Conservation (phyloP, 306 rosid genomes). For the Cucurbita argyrosperma region DNA sequence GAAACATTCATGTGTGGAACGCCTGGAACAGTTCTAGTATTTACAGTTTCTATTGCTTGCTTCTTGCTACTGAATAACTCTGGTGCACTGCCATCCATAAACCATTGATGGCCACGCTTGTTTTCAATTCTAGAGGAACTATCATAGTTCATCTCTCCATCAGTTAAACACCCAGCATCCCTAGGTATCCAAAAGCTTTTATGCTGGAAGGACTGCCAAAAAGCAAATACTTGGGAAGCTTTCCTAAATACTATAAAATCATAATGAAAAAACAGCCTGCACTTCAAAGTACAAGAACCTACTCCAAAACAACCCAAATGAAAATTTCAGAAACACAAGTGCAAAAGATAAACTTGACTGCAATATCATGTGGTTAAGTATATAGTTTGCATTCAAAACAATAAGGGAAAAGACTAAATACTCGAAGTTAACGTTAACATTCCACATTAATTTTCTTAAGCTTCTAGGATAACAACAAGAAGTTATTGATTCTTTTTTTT, state of each 20-base stretch:
- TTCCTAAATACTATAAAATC: not conserved
- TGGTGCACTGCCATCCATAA: constrained; percentile 49
- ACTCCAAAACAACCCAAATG: not conserved
- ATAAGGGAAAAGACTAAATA: not conserved
- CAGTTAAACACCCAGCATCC: constrained; percentile 61
- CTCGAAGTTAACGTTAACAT: not conserved
- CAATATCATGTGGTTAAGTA: not conserved
- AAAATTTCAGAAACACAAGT: not conserved
- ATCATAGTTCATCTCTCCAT: constrained; percentile 69
- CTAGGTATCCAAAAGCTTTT: constrained; percentile 65
- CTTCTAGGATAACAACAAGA: not conserved
- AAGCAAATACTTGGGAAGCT: constrained; percentile 9
- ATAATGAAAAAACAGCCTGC: not conserved
- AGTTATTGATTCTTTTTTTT: not conserved
- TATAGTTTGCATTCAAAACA: not conserved
- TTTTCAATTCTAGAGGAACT: constrained; percentile 57
- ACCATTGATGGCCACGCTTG: constrained; percentile 79
- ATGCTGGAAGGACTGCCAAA: constrained; percentile 67
- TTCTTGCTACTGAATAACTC: constrained; percentile 51
- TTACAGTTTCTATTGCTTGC: constrained; percentile 58
- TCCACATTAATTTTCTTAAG: not conserved
- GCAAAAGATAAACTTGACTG: not conserved
- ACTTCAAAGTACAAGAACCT: not conserved
- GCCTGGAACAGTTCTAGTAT: constrained; percentile 45
- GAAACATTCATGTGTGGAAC: constrained; percentile 40